phyloP scores from a whole-genome alignment of 2,329 filamentous ascomycete genomes.

The Aspergillus versicolor region DNA sequence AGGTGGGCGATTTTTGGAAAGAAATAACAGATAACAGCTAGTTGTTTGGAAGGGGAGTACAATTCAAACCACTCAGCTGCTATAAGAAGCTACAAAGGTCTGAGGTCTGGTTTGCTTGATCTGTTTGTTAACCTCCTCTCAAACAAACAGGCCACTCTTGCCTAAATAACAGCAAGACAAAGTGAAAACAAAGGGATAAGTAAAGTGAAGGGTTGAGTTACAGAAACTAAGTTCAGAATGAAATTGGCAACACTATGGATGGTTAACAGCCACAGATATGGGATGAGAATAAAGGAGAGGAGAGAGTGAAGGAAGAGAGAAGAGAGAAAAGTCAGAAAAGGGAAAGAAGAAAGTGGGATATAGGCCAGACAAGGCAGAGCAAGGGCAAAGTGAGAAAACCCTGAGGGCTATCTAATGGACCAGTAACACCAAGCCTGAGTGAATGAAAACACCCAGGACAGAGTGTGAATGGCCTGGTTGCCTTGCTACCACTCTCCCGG shows the following conservation, averaged over 20 bases:
- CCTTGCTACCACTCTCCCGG: too few relatives aligned
- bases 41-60: not conserved
- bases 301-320: not conserved
- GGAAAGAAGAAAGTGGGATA: not conserved
- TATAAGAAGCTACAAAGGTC: not conserved
- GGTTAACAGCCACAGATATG: not conserved
- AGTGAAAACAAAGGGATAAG: not conserved
- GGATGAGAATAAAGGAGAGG: not conserved
- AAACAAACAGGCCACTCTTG: not conserved
- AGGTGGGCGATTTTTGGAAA: not conserved
- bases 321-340: not conserved
- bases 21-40: not conserved
- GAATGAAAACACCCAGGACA: not conserved
- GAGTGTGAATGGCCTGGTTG: not conserved
- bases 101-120: not conserved
- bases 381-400: slow-evolving; percentile 1
- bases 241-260: not conserved
- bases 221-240: not conserved
- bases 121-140: not conserved
- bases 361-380: not conserved
- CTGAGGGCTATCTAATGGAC: not conserved
- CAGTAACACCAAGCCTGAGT: not conserved
- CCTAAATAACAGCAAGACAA: not conserved
- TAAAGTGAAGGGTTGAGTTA: not conserved
- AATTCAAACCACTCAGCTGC: not conserved